Percentiles rank a stretch among this genome's conserved stretches.
Conservation (phyloP, 2,329 filamentous ascomycete genomes). For the Colletotrichum cordylinicola region DNA sequence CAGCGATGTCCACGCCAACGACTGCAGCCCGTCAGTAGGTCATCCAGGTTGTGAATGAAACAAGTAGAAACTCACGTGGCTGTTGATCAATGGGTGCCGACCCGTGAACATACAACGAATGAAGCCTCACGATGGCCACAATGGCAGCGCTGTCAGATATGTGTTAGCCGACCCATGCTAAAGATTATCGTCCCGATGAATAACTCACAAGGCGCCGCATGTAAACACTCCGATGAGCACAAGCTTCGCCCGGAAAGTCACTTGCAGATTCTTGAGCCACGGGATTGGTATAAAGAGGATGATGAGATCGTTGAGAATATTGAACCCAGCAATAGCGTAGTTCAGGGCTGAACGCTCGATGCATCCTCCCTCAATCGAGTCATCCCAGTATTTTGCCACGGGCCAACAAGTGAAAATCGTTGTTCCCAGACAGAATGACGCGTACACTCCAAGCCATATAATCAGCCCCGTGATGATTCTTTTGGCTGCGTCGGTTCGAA, state of each 20-base stretch:
- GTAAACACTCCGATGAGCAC: slow-evolving; percentile 45
- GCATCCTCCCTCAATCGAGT: slow-evolving; percentile 27
- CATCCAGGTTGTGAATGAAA: too few relatives aligned
- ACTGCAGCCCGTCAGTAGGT: not conserved
- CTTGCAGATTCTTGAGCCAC: slow-evolving; percentile 39
- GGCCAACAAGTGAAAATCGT: slow-evolving; percentile 31
- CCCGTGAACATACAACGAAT: not conserved
- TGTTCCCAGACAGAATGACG: slow-evolving; percentile 25
- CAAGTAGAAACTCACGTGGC: not conserved
- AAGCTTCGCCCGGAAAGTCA: slow-evolving; percentile 43
- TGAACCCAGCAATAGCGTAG: slow-evolving; percentile 34
- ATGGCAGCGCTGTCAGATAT: not conserved
- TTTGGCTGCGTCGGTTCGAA: slow-evolving; percentile 24
- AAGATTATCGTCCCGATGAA: not conserved
- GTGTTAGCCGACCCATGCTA: not conserved
- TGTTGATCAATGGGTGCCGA: not conserved
- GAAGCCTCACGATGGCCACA: not conserved
- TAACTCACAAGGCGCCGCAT: slow-evolving; percentile 39
- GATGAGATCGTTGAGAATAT: slow-evolving; percentile 36
- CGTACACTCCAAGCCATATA: slow-evolving; percentile 27
- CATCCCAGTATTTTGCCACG: slow-evolving; percentile 31
- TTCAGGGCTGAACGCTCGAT: slow-evolving; percentile 27
- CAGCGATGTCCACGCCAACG: not conserved
- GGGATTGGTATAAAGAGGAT: slow-evolving; percentile 33
- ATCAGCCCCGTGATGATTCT: slow-evolving; percentile 28